Conservation (phyloP, 2,329 filamentous ascomycete genomes). For the Scedosporium minutisporum region DNA sequence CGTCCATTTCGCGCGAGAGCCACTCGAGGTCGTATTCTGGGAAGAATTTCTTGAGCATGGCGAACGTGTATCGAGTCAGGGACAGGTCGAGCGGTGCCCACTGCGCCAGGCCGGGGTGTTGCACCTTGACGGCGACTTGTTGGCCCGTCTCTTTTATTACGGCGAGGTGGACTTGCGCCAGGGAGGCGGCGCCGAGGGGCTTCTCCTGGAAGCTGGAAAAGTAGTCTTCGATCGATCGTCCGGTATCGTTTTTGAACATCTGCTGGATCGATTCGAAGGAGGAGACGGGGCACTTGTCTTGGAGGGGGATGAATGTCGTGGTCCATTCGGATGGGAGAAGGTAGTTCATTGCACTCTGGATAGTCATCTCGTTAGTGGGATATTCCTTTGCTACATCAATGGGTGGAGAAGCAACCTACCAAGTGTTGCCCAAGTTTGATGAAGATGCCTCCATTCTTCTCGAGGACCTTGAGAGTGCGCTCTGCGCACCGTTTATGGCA, state of each 20-base stretch:
- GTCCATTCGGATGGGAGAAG: conserved; percentile 88
- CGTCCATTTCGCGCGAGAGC: conserved; percentile 87
- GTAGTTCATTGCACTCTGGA: conserved; percentile 88
- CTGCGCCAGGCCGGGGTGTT: conserved; percentile 81
- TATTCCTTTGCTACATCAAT: neutral
- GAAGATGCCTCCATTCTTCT: conserved; percentile 96
- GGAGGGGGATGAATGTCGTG: conserved; percentile 86
- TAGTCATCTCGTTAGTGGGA: conserved; percentile 15
- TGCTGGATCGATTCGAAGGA: conserved; percentile 75
- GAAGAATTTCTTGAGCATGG: conserved; percentile 83
- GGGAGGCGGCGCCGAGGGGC: conserved; percentile 85
- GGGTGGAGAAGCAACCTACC: conserved; percentile 28
- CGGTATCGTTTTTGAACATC: conserved; percentile 82
- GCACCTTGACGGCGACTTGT: conserved; percentile 90
- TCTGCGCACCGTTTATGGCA: conserved; percentile 91
- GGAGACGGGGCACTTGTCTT: conserved; percentile 91
- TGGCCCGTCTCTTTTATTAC: conserved; percentile 72
- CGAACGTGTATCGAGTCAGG: conserved; percentile 81
- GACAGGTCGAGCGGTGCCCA: conserved; percentile 84
- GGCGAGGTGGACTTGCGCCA: conserved; percentile 90
- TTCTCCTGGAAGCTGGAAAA: conserved; percentile 74
- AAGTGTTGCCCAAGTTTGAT: conserved; percentile 96
- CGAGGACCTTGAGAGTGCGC: conserved; percentile 74
- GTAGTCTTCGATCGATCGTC: conserved; percentile 64
- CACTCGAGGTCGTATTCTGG: conserved; percentile 97